A percentile compares a stretch with the other conserved stretches of the same genome.
Conservation (phyloP, 805 yeast genomes). For the Blastobotrys terrestris region DNA sequence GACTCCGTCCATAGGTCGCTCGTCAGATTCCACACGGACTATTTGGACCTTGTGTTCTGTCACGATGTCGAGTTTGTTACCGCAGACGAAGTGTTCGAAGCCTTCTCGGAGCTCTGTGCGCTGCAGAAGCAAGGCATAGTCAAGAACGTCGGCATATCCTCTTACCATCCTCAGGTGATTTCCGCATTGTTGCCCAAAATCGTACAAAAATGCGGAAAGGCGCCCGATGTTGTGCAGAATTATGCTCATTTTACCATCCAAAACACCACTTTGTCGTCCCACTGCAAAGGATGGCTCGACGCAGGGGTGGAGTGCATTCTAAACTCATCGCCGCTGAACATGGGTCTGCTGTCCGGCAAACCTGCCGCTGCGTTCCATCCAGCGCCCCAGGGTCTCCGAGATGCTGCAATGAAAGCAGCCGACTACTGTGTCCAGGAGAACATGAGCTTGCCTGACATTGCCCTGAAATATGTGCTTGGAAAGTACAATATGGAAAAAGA, state of each 20-base stretch:
- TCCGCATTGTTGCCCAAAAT: constrained; percentile 23
- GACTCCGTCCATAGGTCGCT: constrained; percentile 62
- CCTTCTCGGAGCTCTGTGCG: constrained; percentile 51
- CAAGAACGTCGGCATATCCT: constrained; percentile 69
- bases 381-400: constrained; percentile 51
- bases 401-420: constrained; percentile 40
- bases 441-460: constrained; percentile 71
- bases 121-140: constrained; percentile 61
- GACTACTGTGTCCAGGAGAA: constrained; percentile 36
- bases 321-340: constrained; percentile 80
- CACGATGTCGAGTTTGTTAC: constrained; percentile 85
- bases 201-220: constrained; percentile 40
- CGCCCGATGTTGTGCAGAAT: constrained; percentile 67
- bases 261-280: constrained; percentile 50
- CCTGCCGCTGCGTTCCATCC: constrained; percentile 77
- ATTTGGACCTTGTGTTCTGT: constrained; percentile 75
- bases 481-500: constrained; percentile 38
- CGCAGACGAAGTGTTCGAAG: constrained; percentile 49
- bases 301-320: constrained; percentile 52
- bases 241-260: constrained; percentile 81
- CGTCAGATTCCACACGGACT: constrained; percentile 55
- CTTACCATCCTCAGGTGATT: constrained; percentile 75
- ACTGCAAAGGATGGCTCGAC: constrained; percentile 35
- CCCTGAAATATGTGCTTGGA: constrained; percentile 67
- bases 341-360: constrained; percentile 72